Conservation (phyloP, 1,139 yeast species). For the Nakaseomyces bracarensis region DNA sequence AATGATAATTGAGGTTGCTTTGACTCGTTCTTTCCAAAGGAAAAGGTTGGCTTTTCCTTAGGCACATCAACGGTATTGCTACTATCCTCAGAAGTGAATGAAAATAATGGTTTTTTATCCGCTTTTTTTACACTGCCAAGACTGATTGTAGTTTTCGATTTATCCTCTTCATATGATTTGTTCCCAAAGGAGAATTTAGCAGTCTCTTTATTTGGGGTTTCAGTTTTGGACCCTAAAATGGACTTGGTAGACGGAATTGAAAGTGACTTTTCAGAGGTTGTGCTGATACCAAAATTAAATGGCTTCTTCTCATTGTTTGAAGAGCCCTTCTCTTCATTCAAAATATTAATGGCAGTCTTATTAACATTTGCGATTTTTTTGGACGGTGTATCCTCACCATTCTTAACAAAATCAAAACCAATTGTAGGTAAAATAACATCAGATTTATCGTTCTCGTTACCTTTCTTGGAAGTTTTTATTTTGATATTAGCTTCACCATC, state of each 20-base stretch:
- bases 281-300: not conserved
- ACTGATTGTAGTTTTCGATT: slow-evolving; percentile 5
- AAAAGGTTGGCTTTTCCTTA: slow-evolving; percentile 1
- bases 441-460: slow-evolving; percentile 1
- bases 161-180: not conserved
- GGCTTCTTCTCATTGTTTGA: not conserved
- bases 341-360: not conserved
- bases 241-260: too few relatives aligned
- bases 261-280: not conserved
- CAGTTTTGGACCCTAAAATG: too few relatives aligned
- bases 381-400: slow-evolving; percentile 19
- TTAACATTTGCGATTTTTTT: slow-evolving; percentile 1
- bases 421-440: slow-evolving; percentile 21
- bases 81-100: not conserved
- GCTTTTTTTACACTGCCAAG: slow-evolving; percentile 5
- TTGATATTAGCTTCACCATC: not conserved
- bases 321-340: not conserved
- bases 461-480: not conserved
- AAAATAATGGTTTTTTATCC: not conserved
- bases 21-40: not conserved
- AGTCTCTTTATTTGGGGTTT: not conserved
- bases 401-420: slow-evolving; percentile 27
- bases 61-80: not conserved
- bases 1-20: not conserved
- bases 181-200: not conserved